Conservation (phyloP, 306 rosid genomes). For the Hylodesmum podocarpum region DNA sequence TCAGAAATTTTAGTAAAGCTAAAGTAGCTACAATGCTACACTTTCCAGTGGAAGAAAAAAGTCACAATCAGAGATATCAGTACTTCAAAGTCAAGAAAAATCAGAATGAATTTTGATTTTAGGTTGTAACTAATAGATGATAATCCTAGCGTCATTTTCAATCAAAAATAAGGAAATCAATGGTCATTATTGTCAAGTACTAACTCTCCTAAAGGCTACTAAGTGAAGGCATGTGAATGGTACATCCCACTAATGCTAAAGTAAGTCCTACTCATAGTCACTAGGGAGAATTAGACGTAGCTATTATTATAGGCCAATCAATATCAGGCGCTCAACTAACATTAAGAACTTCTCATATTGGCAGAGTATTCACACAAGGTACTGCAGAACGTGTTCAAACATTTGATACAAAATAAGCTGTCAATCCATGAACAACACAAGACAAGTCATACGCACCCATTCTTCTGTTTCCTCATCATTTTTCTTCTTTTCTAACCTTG, state of each 20-base stretch:
- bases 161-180: constrained; percentile 5
- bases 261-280: too few relatives aligned
- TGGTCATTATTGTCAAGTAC: constrained; percentile 15
- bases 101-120: background rate
- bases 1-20: background rate
- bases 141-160: constrained; percentile 3
- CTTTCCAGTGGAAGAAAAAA: background rate
- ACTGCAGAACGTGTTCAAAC: too few relatives aligned
- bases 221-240: background rate
- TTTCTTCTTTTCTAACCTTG: constrained; percentile 89
- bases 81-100: background rate
- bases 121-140: background rate
- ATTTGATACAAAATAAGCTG: constrained; percentile 35
- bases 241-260: background rate
- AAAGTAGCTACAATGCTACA: too few relatives aligned
- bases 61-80: background rate
- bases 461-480: constrained; percentile 98
- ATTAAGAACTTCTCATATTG: too few relatives aligned
- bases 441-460: constrained; percentile 56
- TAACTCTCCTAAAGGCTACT: background rate
- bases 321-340: too few relatives aligned
- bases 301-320: too few relatives aligned
- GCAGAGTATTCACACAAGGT: too few relatives aligned
- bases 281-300: too few relatives aligned
- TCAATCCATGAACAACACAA: constrained; percentile 9